Conservation (phyloP, 257 asterid species). For the Petrea volubilis region DNA sequence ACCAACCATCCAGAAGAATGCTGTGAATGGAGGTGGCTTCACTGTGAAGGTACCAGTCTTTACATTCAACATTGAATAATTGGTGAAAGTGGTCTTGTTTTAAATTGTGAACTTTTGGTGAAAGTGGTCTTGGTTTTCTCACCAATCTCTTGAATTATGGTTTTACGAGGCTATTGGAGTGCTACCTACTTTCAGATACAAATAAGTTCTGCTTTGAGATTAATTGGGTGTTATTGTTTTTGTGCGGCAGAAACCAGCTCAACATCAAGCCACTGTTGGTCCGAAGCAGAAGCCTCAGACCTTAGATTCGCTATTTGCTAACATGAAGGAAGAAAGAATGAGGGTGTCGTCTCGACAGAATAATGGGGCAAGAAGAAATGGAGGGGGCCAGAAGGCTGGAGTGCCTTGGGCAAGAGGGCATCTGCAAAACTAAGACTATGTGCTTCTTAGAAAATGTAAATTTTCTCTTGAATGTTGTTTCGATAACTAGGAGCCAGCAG, state of each 20-base stretch:
- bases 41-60: constrained; percentile 41
- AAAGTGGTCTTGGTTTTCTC: background rate
- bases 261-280: constrained; percentile 24
- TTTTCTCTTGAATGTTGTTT: background rate
- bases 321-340: constrained; percentile 66
- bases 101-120: background rate
- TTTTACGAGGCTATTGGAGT: background rate
- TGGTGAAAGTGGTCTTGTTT: background rate
- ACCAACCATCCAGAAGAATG: constrained; percentile 32
- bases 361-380: constrained; percentile 39
- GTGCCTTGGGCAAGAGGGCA: constrained; percentile 58
- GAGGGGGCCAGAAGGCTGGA: constrained; percentile 33
- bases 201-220: background rate
- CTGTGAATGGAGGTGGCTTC: constrained; percentile 41
- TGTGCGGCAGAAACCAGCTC: constrained; percentile 47
- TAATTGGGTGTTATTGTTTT: background rate
- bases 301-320: constrained; percentile 61
- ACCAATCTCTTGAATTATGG: background rate
- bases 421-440: constrained; percentile 31
- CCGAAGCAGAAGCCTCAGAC: constrained; percentile 54
- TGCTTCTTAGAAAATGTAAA: background rate
- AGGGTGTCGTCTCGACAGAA: constrained; percentile 35
- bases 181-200: background rate
- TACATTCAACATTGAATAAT: background rate
- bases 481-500: background rate